Base-by-base conservation (phyloP, 371 early-diverging fungal species). In the Mucor lusitanicus region DNA sequence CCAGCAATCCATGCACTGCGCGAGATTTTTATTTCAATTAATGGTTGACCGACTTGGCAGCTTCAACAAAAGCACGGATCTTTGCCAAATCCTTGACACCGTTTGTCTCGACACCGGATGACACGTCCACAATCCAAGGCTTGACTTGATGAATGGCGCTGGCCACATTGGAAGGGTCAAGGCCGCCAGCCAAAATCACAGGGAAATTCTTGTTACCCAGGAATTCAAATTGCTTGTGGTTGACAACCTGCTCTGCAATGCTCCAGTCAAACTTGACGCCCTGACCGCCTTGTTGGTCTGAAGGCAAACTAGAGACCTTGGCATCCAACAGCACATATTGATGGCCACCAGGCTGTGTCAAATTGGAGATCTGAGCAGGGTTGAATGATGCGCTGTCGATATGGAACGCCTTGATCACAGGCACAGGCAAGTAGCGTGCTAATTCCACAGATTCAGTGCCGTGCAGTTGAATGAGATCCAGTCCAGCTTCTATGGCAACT, bases 391-490 rank as follows among this genome's bases (percentile, higher is more conserved):
- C 66, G 6, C 72, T 80, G 50, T 84, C 88, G n/a, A 97, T 84
- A 69, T 95, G 95, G 83, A 95, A 90, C 0, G 91, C 96, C 74
- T 94, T 94, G 78, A 96, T 92, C 27, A 93, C 93, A 2, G 97
- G 97, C 0, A 90, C 87, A 19, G 93, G 90, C 25, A 96, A 75
- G 63, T 90, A 85, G 28, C 78, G 80, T 6, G 89, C 85, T 57
- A 89, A 64, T 30, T 87, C 87, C 0, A 85, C 73, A 5, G 89
- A 73, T 76, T 96, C 97, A 17, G 86, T 80, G 0, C 97, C 96
- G 74, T 99, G 99, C 64, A 98, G 83, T 80, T 99, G 99, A 23
- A 97, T 91, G 23, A 96, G 64, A 75, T 98, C 98, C 37, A 98
- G 83, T 11, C 90, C 89, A 25, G 90, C 87, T 7, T 74, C 69